phyloP scores from a whole-genome alignment of 306 rosid genomes.

The Quercus mongolica region DNA sequence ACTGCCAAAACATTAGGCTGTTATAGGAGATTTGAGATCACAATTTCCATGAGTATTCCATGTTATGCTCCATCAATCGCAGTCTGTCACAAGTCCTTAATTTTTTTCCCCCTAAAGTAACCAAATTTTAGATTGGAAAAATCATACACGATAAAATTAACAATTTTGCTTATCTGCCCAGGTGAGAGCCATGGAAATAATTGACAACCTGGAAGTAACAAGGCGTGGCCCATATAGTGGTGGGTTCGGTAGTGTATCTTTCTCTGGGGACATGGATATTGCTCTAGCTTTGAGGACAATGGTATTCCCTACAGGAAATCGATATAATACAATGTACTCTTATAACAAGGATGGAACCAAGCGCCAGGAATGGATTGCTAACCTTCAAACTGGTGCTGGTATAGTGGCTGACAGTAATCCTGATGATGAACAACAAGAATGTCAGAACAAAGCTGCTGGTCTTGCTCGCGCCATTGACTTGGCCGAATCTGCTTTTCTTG shows the following conservation, averaged over 20 bases:
- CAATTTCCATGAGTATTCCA: too few relatives aligned
- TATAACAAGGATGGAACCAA: constrained; percentile 40
- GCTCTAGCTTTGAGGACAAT: constrained; percentile 79
- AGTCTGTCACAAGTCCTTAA: too few relatives aligned
- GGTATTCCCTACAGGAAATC: constrained; percentile 57
- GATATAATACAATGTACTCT: constrained; percentile 68
- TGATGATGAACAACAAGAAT: constrained; percentile 67
- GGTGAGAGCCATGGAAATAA: constrained; percentile 89
- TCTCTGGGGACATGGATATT: constrained; percentile 70
- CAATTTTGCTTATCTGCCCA: constrained; percentile 22
- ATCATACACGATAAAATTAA: too few relatives aligned
- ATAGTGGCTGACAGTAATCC: constrained; percentile 84
- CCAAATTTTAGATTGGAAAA: too few relatives aligned
- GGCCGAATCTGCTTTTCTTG: constrained; percentile 69
- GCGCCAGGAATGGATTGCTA: constrained; percentile 72
- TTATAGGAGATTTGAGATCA: too few relatives aligned
- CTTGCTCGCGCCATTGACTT: constrained; percentile 84
- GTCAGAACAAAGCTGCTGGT: constrained; percentile 91
- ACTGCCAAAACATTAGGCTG: neutral
- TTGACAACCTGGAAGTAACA: constrained; percentile 61
- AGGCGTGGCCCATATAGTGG: constrained; percentile 82
- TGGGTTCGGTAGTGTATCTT: constrained; percentile 68
- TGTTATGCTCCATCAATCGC: too few relatives aligned
- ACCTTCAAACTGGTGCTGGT: constrained; percentile 90
- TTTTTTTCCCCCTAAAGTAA: too few relatives aligned